Conservation (phyloP, 1,284 basidiomycete species). For the Xerocomus amazonicus region DNA sequence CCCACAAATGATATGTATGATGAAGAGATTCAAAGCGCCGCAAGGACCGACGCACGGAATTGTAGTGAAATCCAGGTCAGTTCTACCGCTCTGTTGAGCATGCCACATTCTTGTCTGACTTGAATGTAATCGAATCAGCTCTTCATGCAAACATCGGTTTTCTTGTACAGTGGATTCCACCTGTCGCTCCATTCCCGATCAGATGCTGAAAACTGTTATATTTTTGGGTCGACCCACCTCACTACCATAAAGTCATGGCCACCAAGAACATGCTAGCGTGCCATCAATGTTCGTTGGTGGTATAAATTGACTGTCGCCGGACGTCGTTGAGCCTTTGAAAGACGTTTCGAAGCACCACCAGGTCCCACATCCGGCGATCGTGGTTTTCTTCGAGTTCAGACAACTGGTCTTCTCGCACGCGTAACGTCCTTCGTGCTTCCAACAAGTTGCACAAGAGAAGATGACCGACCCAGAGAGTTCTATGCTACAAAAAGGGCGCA, state of each 20-base stretch:
- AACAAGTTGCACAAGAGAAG: slow-evolving; percentile 1
- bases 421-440: neutral
- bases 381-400: neutral
- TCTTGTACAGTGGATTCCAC: neutral
- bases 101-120: neutral
- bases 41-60: neutral
- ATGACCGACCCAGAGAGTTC: neutral
- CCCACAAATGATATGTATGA: neutral
- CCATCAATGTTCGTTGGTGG: neutral
- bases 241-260: neutral
- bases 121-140: neutral
- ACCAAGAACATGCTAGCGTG: neutral
- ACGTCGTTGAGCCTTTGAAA: neutral
- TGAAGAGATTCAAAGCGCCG: neutral
- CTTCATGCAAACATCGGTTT: neutral
- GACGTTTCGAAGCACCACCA: neutral
- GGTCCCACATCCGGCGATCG: neutral
- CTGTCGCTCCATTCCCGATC: neutral
- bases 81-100: too few relatives aligned
- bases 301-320: slow-evolving; percentile 10
- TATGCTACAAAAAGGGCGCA: neutral
- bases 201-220: neutral
- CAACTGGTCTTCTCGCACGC: neutral
- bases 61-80: neutral
- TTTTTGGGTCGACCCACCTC: neutral